Evolutionary conservation across 2,329 filamentous ascomycete genomes (phyloP), one percentile per base, ranked within the genome.

Genomic region (Claviceps maximensis): DNA sequence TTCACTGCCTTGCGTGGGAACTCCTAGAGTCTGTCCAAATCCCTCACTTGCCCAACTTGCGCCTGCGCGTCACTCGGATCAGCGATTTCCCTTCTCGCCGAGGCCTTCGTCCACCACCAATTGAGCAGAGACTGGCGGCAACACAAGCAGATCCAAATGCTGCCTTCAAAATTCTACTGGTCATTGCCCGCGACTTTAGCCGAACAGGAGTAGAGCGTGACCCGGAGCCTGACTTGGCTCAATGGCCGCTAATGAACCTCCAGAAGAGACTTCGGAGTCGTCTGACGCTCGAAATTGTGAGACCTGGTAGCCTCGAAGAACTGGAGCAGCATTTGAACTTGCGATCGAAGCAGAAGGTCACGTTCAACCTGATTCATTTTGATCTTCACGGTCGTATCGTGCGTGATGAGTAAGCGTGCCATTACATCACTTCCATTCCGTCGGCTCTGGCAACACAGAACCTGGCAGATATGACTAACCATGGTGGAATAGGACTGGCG

Each of bases 1-100:
- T 64, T 31, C 60, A 63, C 50, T 62, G 61, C 45, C 60, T 64
- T 5, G 62, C 61, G 0, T 63, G 61, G 62, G 62, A 63, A 49
- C 59, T 65, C 27, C 56, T 65, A 21, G 60, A 65, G 50, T 54
- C 57, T 15, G 33, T 60, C 4, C 49, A 54, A 17, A 29, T 57
- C 13, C 50, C 55, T 13, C 52, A 46, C 23, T 50, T 57, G 38
- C 59, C 59, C 21, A 55, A 60, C 6, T 33, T 62, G 47, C 57
- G 54, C 9, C 50, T 63, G 41, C 58, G 58, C n/a, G 57, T 63
- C 12, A 63, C 59, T 2, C 51, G 62, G 10, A 54, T 62, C 25
- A 61, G 57, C 55, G 58, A 64, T 50, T 62, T 64, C 25, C 52
- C 58, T 9, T 47, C 51, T 33, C 47, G 41, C 23, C 51, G 45